phyloP scores from a whole-genome alignment of 495 filamentous ascomycete genomes.

The Penicillium canescens region DNA sequence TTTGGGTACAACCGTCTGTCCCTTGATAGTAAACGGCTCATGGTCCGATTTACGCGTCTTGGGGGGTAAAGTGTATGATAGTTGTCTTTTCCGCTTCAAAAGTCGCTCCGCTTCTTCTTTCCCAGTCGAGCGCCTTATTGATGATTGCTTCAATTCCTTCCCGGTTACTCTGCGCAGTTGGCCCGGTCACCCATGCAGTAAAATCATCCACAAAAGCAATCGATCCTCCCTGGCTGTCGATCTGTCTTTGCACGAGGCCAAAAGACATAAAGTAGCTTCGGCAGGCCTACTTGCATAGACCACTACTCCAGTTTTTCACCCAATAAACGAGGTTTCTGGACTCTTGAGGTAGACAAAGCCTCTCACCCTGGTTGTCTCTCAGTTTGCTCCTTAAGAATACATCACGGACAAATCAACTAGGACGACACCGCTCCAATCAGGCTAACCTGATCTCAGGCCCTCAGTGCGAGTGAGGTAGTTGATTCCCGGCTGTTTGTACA shows the following conservation, averaged over 20 bases:
- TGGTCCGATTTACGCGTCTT: constrained; percentile 22
- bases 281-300: too few species aligned
- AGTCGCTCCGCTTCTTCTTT: constrained; percentile 23
- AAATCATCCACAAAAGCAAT: constrained; percentile 24
- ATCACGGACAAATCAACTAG: too few species aligned
- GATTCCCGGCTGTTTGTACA: constrained; percentile 3
- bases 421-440: too few species aligned
- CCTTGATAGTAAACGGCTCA: constrained; percentile 25
- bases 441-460: too few species aligned
- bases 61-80: constrained; percentile 25
- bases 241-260: constrained; percentile 23
- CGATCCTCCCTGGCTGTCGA: constrained; percentile 12
- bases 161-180: constrained; percentile 17
- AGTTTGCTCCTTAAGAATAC: too few species aligned
- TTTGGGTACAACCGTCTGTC: constrained; percentile 21
- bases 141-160: constrained; percentile 20
- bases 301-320: too few species aligned
- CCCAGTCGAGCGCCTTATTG: constrained; percentile 24
- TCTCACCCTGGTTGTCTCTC: too few species aligned
- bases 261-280: constrained; percentile 4
- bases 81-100: constrained; percentile 30
- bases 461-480: neutral
- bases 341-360: too few species aligned
- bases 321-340: too few species aligned
- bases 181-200: too few species aligned